These are phyloP conservation scores for Coemansia sp. DNA, from an alignment of 192 early-diverging fungal genomes.

Conservation along the genomic window DNA sequence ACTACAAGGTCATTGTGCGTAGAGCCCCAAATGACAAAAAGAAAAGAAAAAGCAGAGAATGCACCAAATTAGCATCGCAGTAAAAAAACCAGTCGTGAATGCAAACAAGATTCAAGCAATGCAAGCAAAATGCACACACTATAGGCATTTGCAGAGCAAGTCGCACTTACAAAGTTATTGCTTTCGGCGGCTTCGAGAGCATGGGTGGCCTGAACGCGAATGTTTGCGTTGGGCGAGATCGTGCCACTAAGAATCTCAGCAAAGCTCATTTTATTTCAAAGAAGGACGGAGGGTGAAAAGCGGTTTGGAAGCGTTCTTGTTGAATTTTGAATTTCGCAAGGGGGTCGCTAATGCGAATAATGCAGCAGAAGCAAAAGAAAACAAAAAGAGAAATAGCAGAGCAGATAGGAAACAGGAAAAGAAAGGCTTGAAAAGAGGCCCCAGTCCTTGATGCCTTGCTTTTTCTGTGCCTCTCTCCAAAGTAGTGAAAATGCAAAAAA, in stretches of 20 bases:
- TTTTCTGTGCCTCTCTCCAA: background rate
- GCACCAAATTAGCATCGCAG: conserved; percentile 13
- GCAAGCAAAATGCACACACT: conserved; percentile 16
- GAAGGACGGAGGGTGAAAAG: background rate
- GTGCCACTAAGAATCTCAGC: conserved; percentile 76
- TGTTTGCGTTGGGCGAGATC: conserved; percentile 74
- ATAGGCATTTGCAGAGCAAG: background rate
- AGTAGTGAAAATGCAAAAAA: too few species aligned
- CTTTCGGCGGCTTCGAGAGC: conserved; percentile 71
- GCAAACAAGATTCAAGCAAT: conserved; percentile 8
- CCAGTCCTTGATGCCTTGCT: background rate
- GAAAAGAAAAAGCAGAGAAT: background rate
- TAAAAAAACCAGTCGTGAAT: conserved; percentile 6
- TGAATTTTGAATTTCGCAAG: background rate
- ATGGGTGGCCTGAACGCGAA: conserved; percentile 79
- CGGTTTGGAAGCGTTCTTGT: background rate
- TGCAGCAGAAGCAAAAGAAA: conserved; percentile 5
- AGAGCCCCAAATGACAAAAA: background rate
- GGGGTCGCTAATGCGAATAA: conserved; percentile 8
- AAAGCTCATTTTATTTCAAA: conserved; percentile 58
- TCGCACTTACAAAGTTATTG: conserved; percentile 81
- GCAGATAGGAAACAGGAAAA: conserved; percentile 1
- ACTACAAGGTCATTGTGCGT: conserved; percentile 47
- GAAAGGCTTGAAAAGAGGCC: background rate
- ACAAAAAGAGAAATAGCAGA: conserved; percentile 3